Evolutionary conservation across 768 basidiomycete genomes (phyloP).

Genomic region (Kwoniella sp.): DNA sequence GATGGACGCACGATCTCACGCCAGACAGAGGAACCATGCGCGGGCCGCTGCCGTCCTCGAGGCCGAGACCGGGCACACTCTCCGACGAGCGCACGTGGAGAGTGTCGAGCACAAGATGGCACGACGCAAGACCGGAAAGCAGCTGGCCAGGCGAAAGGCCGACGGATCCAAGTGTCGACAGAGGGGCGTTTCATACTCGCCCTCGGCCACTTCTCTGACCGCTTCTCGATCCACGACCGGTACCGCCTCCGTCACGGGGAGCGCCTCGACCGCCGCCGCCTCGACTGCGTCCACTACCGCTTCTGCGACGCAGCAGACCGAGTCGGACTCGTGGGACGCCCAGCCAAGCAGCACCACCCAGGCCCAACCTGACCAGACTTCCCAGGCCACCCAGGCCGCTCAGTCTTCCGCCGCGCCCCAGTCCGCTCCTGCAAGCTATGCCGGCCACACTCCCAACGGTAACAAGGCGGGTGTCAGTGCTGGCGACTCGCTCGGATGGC

Average conservation of each 20-base stretch:
- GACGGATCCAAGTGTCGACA: conserved; percentile 12
- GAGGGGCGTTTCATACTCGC: not conserved
- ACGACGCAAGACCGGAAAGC: not conserved
- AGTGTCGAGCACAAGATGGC: conserved; percentile 20
- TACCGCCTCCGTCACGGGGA: not conserved
- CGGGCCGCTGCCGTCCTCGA: conserved; percentile 1
- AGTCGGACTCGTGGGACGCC: not conserved
- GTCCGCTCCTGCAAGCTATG: not conserved
- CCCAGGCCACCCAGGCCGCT: not conserved
- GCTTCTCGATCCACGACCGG: not conserved
- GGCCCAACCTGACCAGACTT: not conserved
- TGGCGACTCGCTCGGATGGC: conserved; percentile 23
- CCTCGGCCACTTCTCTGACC: not conserved
- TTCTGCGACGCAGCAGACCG: not conserved
- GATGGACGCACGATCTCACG: conserved; percentile 12
- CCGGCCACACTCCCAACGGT: conserved; percentile 31
- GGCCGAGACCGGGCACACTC: not conserved
- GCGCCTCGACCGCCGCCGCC: not conserved
- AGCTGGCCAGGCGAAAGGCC: conserved; percentile 10
- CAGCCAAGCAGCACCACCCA: not conserved
- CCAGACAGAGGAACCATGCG: conserved; percentile 11
- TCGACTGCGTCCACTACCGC: not conserved
- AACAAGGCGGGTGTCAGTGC: conserved; percentile 43
- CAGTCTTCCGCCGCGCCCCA: not conserved
- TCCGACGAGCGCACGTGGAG: conserved; percentile 3